Evolutionary conservation across 1,284 basidiomycete genomes (phyloP).

Genomic region (Fomitopsis pinicola): DNA sequence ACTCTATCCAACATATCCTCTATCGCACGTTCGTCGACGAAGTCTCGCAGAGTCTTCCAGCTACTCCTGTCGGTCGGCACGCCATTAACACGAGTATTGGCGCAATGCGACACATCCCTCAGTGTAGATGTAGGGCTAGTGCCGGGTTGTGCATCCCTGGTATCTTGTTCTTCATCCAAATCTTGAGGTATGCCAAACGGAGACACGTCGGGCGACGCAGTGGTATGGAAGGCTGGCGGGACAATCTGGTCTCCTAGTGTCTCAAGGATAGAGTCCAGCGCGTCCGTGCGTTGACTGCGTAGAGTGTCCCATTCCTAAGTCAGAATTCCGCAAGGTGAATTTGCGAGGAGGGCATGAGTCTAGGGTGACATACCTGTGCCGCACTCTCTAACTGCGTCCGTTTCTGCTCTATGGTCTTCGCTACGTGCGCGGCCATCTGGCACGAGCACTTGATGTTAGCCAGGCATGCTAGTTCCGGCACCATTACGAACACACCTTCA

Average conservation of each 20-base stretch:
- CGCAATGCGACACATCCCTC: constrained; percentile 20
- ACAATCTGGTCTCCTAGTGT: constrained; percentile 66
- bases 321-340: not conserved
- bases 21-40: constrained; percentile 75
- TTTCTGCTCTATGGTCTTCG: constrained; percentile 69
- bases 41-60: constrained; percentile 80
- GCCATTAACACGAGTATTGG: constrained; percentile 19
- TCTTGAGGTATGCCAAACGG: constrained; percentile 67
- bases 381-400: constrained; percentile 52
- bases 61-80: constrained; percentile 41
- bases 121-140: constrained; percentile 30
- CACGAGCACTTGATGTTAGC: not conserved
- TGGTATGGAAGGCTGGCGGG: constrained; percentile 70
- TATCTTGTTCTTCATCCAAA: constrained; percentile 43
- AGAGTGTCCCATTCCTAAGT: constrained; percentile 65
- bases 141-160: constrained; percentile 16
- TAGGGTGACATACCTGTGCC: constrained; percentile 46
- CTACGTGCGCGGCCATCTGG: constrained; percentile 67
- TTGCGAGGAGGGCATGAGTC: not conserved
- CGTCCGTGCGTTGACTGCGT: constrained; percentile 51
- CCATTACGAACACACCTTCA: constrained; percentile 45
- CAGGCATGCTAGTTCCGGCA: not conserved
- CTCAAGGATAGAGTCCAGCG: constrained; percentile 66
- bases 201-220: constrained; percentile 55
- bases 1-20: constrained; percentile 69